Conservation (phyloP, 805 yeast species). For the Kuraishia capsulata region DNA sequence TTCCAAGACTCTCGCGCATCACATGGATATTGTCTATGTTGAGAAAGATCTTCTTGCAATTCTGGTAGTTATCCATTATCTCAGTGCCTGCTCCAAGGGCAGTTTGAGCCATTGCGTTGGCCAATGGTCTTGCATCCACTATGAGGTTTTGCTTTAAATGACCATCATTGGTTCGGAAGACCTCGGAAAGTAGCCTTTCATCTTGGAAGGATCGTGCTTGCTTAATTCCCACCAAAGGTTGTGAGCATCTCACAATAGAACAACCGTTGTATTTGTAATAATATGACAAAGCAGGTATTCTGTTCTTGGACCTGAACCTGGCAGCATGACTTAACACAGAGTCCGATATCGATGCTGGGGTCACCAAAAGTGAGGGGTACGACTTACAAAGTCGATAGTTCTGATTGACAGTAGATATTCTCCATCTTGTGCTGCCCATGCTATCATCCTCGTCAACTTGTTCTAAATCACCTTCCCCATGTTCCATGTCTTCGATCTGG, state of each 20-base stretch:
- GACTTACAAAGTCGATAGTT: slow-evolving; percentile 63
- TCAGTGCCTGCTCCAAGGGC: slow-evolving; percentile 99
- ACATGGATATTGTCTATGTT: slow-evolving; percentile 95
- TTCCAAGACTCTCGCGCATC: slow-evolving; percentile 75
- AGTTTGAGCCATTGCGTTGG: slow-evolving; percentile 94
- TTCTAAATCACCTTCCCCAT: slow-evolving; percentile 5
- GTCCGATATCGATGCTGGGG: slow-evolving; percentile 76
- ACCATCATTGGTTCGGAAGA: slow-evolving; percentile 50
- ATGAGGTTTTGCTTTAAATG: slow-evolving; percentile 32
- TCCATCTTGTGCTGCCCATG: slow-evolving; percentile 41
- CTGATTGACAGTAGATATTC: slow-evolving; percentile 55
- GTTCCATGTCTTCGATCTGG: slow-evolving; percentile 7
- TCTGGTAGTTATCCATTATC: slow-evolving; percentile 75
- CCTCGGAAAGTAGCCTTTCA: slow-evolving; percentile 70
- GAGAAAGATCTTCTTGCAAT: slow-evolving; percentile 63
- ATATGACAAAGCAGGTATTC: slow-evolving; percentile 80
- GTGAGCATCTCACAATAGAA: slow-evolving; percentile 82
- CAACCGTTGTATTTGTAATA: slow-evolving; percentile 62
- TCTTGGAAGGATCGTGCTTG: slow-evolving; percentile 87
- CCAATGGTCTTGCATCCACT: slow-evolving; percentile 86
- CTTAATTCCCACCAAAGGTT: slow-evolving; percentile 86
- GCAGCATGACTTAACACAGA: slow-evolving; percentile 76
- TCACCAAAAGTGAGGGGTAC: slow-evolving; percentile 60
- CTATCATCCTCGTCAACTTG: slow-evolving; percentile 2
- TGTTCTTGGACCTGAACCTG: slow-evolving; percentile 73